A percentile compares a stretch with the other conserved stretches of the same genome.
Conservation (phyloP, 495 filamentous ascomycete genomes). For the Chaetomium cochliodes region DNA sequence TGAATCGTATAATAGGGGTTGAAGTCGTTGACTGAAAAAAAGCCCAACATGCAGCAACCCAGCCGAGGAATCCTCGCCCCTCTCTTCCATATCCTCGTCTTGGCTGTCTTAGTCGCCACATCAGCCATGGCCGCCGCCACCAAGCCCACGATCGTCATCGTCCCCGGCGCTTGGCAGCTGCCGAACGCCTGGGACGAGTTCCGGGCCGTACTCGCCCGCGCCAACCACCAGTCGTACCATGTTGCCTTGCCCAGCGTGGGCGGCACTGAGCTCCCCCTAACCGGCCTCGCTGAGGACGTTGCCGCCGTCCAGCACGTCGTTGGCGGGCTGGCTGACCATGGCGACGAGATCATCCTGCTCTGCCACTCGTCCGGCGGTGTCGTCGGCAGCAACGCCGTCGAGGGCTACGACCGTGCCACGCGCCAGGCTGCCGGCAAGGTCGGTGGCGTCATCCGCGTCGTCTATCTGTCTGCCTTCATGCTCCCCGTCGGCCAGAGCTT, state of each 20-base stretch:
- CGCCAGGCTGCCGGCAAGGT: conserved; percentile 11
- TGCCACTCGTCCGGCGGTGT: conserved; percentile 15
- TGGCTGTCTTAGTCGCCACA: neutral
- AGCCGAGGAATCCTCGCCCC: neutral
- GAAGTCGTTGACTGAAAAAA: neutral
- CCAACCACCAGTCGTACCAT: conserved; percentile 2
- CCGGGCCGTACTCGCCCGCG: conserved; percentile 9
- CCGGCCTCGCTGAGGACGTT: conserved; percentile 11
- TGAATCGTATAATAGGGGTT: neutral
- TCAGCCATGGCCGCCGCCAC: conserved; percentile 12
- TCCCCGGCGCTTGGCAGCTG: conserved; percentile 16
- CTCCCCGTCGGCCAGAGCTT: conserved; percentile 12
- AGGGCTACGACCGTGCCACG: conserved; percentile 6
- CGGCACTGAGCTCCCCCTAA: conserved; percentile 13
- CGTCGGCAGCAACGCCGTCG: conserved; percentile 16
- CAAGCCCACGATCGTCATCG: conserved; percentile 15
- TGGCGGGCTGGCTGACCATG: conserved; percentile 4
- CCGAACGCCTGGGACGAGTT: conserved; percentile 11
- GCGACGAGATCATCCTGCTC: conserved; percentile 15
- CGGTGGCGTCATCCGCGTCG: conserved; percentile 12
- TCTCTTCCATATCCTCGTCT: neutral
- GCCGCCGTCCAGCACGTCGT: conserved; percentile 12
- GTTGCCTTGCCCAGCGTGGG: conserved; percentile 8
- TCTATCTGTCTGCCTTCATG: conserved; percentile 14
- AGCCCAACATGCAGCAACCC: neutral